Conservation (phyloP, 2,329 filamentous ascomycete genomes). For the Teratosphaeriaceae sp. region DNA sequence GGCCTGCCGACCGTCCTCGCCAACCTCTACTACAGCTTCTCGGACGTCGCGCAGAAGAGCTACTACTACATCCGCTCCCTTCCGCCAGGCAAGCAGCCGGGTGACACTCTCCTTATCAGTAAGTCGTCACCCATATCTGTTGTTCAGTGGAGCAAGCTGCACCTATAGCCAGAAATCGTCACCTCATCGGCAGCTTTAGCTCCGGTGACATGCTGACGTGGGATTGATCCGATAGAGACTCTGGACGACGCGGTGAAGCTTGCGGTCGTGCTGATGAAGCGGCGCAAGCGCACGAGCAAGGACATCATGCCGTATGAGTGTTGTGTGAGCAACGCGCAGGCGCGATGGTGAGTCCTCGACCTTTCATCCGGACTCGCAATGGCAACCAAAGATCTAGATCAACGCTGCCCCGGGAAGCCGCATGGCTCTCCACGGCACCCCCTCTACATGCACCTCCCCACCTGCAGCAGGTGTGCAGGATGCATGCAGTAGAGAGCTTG, state of each 20-base stretch:
- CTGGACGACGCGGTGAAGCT: slow-evolving; percentile 60
- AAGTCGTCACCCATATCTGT: slow-evolving; percentile 27
- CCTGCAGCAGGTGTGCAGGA: neutral
- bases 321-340: slow-evolving; percentile 53
- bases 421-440: too few species aligned
- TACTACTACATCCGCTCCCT: slow-evolving; percentile 57
- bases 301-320: slow-evolving; percentile 46
- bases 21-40: slow-evolving; percentile 71
- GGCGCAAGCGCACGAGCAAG: slow-evolving; percentile 36
- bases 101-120: slow-evolving; percentile 54
- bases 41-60: slow-evolving; percentile 70
- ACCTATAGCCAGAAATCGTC: too few species aligned
- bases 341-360: slow-evolving; percentile 49
- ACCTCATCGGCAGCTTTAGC: neutral
- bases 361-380: neutral
- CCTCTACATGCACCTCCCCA: neutral
- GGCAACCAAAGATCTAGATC: too few species aligned
- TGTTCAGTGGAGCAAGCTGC: too few species aligned
- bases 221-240: slow-evolving; percentile 43
- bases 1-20: slow-evolving; percentile 57
- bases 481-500: neutral
- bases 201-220: slow-evolving; percentile 3
- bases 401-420: too few species aligned
- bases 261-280: slow-evolving; percentile 57
- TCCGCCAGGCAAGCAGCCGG: slow-evolving; percentile 49